A percentile compares a stretch with the other conserved stretches of the same genome.
Conservation (phyloP, 768 basidiomycete genomes). For the Psilocybe azurescens region DNA sequence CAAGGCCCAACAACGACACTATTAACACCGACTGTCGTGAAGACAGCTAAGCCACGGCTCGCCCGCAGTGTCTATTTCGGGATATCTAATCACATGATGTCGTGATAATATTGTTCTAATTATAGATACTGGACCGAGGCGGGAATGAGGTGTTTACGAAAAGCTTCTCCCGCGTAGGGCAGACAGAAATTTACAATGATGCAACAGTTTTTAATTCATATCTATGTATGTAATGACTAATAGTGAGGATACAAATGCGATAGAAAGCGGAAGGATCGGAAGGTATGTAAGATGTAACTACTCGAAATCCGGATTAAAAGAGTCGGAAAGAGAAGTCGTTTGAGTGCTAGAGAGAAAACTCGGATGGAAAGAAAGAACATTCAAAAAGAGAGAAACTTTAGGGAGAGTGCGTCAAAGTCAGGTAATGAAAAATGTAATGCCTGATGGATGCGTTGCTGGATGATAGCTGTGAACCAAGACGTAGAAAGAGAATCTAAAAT, state of each 20-base stretch:
- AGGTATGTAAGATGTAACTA: not conserved
- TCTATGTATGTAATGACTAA: not conserved
- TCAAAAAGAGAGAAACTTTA: conserved; percentile 5
- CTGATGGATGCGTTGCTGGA: not conserved
- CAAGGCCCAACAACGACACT: not conserved
- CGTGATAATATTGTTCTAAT: too few species aligned
- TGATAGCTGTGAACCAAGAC: conserved; percentile 7
- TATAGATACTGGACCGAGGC: too few species aligned
- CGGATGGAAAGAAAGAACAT: too few species aligned
- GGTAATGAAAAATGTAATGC: not conserved
- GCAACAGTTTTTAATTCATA: not conserved
- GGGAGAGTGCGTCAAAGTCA: not conserved
- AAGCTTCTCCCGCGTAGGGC: too few species aligned
- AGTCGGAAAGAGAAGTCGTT: not conserved
- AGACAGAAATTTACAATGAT: not conserved
- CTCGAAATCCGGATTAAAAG: not conserved
- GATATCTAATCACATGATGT: conserved; percentile 13
- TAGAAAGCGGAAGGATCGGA: not conserved
- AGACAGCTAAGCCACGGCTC: too few species aligned
- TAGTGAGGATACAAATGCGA: not conserved
- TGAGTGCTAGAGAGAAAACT: not conserved
- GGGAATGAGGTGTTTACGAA: too few species aligned
- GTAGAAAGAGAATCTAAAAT: conserved; percentile 1
- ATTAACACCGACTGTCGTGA: conserved; percentile 2
- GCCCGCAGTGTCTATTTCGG: conserved; percentile 16